Conservation (phyloP, 345 rosid genomes). For the Boechera stricta region DNA sequence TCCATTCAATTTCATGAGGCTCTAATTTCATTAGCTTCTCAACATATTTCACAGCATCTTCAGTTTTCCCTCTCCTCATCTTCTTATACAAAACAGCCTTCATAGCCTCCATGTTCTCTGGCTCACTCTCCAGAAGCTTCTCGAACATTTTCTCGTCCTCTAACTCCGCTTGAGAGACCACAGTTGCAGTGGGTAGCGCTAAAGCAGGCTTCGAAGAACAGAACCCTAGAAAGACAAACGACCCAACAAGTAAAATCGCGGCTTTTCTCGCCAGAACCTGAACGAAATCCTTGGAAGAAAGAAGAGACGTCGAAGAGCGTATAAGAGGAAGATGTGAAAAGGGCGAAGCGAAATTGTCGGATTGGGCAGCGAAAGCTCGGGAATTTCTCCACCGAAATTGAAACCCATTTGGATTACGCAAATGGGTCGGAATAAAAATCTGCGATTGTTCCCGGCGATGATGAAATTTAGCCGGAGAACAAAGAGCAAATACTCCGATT, state of each 20-base stretch:
- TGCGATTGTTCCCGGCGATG: constrained; percentile 36
- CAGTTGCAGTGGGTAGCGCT: constrained; percentile 50
- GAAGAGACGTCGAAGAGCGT: constrained; percentile 24
- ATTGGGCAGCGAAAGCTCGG: constrained; percentile 34
- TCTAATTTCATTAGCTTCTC: constrained; percentile 65
- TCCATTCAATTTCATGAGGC: constrained; percentile 87
- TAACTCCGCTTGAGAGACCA: constrained; percentile 46
- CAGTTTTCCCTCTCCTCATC: constrained; percentile 74
- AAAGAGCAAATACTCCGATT: constrained; percentile 23
- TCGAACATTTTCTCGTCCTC: constrained; percentile 65
- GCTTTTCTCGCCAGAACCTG: constrained; percentile 48
- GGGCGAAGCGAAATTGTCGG: constrained; percentile 28
- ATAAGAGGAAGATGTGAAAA: constrained; percentile 34
- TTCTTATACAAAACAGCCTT: constrained; percentile 71
- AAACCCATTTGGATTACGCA: constrained; percentile 24
- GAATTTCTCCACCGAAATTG: constrained; percentile 33
- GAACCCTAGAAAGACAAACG: constrained; percentile 59
- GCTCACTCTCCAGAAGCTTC: constrained; percentile 70
- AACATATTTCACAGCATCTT: constrained; percentile 70
- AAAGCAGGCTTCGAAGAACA: constrained; percentile 52
- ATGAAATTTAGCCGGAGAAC: constrained; percentile 33
- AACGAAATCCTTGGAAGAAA: constrained; percentile 42
- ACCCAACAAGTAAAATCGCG: constrained; percentile 61
- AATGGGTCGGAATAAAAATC: constrained; percentile 15
- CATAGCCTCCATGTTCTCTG: constrained; percentile 70